Conservation (phyloP, 257 asterid species). For the Solanum sejunctum region DNA sequence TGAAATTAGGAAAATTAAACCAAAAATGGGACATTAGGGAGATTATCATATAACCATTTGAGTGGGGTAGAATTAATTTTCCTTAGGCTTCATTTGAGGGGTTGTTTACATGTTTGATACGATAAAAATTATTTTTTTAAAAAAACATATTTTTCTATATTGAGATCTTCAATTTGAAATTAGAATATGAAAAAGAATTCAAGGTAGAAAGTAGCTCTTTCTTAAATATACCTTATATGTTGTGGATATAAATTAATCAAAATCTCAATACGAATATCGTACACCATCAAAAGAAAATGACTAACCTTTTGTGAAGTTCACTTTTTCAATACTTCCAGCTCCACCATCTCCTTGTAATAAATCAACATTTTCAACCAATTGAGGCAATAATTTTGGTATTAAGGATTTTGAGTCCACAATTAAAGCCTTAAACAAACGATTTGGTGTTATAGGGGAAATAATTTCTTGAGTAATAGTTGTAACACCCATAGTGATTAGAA, state of each 20-base stretch:
- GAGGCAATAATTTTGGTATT: conserved; percentile 24
- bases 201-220: not conserved
- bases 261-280: not conserved
- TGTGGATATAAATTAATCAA: not conserved
- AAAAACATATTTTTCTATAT: too few relatives aligned
- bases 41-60: not conserved
- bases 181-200: not conserved
- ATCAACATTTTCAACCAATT: conserved; percentile 11
- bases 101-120: not conserved
- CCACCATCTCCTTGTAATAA: not conserved
- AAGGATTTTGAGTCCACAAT: conserved; percentile 14
- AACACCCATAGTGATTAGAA: conserved; percentile 9
- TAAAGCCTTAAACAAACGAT: not conserved
- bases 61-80: not conserved
- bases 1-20: too few relatives aligned
- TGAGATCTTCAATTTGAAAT: not conserved
- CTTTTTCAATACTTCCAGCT: conserved; percentile 6
- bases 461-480: conserved; percentile 9
- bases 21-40: not conserved
- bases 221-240: not conserved
- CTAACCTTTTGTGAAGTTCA: conserved; percentile 21
- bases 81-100: not conserved
- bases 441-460: conserved; percentile 6
- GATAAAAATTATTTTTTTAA: not conserved
- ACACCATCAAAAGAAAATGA: not conserved